Evolutionary conservation across 2,329 filamentous ascomycete species (phyloP).

Genomic region (Dothiorella sarmentorum): DNA sequence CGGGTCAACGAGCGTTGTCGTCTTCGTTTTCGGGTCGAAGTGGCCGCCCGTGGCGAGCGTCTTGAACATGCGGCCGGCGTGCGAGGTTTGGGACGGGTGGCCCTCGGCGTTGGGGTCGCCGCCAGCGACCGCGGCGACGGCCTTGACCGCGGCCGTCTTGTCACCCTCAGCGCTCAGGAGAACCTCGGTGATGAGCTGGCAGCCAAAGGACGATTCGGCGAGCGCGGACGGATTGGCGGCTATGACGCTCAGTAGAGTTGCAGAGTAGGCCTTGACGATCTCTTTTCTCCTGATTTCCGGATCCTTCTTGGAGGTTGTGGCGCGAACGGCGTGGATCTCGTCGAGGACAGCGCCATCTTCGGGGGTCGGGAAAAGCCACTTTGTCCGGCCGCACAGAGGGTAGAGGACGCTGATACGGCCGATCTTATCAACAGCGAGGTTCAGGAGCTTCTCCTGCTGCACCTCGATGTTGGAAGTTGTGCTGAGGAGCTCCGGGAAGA

Average conservation of each 20-base stretch:
- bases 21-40: conserved; percentile 73
- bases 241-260: conserved; percentile 71
- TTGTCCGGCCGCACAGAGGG: conserved; percentile 64
- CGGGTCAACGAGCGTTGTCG: conserved; percentile 66
- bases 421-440: conserved; percentile 62
- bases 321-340: conserved; percentile 75
- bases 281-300: conserved; percentile 71
- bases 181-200: conserved; percentile 80
- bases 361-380: conserved; percentile 56
- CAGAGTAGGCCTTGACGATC: conserved; percentile 69
- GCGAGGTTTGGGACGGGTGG: conserved; percentile 60
- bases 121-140: conserved; percentile 51
- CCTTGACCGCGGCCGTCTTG: conserved; percentile 68
- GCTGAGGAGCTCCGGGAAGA: conserved; percentile 79
- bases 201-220: conserved; percentile 73
- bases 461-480: conserved; percentile 33
- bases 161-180: conserved; percentile 73
- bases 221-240: conserved; percentile 65
- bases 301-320: conserved; percentile 90
- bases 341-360: conserved; percentile 62
- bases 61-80: conserved; percentile 82
- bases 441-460: conserved; percentile 61
- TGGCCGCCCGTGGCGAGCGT: conserved; percentile 84
- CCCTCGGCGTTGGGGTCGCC: conserved; percentile 40
- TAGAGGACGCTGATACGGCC: conserved; percentile 70